Evolutionary conservation across 257 asterid species (phyloP), one percentile per base, ranked within the genome.

Genomic region (Capsicum chinense): DNA sequence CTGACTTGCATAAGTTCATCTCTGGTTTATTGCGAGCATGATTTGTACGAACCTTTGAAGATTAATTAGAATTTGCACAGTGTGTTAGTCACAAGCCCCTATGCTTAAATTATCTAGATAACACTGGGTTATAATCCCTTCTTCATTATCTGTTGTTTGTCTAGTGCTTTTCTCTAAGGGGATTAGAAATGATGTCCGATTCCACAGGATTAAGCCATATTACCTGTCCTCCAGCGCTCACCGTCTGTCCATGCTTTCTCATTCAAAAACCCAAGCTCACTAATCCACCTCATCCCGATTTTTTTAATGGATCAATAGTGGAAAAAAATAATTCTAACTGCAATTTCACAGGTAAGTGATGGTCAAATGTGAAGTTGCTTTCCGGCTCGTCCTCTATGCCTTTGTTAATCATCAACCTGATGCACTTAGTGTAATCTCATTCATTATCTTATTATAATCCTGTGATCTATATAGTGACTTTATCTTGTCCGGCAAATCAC

Each of bases 131-230:
- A 26, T 7, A 52, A 21, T 26, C 26, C 63, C 63, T 50, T 76
- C 48, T 76, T 52, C 62, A 33, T 2, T 52, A 76, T 26, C 63
- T 13, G 48, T 13, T 33, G 8, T 52, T 54, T 76, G 62, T 52
- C 7, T 52, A 0, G 62, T 52, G 81, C 5, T 13, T 76, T 73
- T 76, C 54, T 15, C 81, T 13, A 52, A 78, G 21, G 81, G 64
- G 42, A 14, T 76, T 78, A 26, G 64, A 50, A 78, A 76, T 76
- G 62, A 50, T 78, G 33, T 26, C 44, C 7, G 14, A 78, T 78
- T 21, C 62, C 63, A 50, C 37, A 76, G 62, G 81, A 21, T 76
- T 52, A 76, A 70, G 79, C 79, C 56, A 26, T 50, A 52, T 21
- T 48, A 19, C 42, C 60, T 74, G n/a, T 19, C 63, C n/a, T 52